Conservation (phyloP, 148 eudicot species). For the Cornus florida region DNA sequence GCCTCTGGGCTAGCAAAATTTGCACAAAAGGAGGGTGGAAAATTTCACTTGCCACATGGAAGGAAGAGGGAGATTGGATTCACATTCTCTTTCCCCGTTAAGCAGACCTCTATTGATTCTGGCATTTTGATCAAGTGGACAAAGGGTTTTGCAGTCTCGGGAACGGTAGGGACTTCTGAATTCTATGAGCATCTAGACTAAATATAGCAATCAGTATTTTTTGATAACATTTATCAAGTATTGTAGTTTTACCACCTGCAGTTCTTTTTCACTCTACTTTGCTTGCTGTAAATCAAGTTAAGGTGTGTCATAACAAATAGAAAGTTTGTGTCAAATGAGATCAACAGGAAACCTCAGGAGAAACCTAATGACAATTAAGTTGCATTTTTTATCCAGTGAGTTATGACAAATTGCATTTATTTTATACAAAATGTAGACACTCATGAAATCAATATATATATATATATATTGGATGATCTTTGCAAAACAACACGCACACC, state of each 20-base stretch:
- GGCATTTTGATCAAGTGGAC: constrained; percentile 87
- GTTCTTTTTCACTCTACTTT: too few species aligned
- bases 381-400: not conserved
- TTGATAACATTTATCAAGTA: too few species aligned
- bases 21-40: constrained; percentile 47
- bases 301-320: too few species aligned
- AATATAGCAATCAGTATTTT: not conserved
- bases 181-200: not conserved
- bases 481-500: too few species aligned
- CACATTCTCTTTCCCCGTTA: constrained; percentile 83
- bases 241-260: too few species aligned
- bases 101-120: constrained; percentile 70
- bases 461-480: too few species aligned
- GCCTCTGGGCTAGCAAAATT: constrained; percentile 64
- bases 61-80: constrained; percentile 73
- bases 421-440: not conserved
- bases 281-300: too few species aligned
- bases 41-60: constrained; percentile 40
- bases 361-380: too few species aligned
- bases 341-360: too few species aligned
- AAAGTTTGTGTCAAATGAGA: too few species aligned
- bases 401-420: not conserved
- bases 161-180: constrained; percentile 47
- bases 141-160: constrained; percentile 76
- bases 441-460: not conserved